These are phyloP conservation scores for Macrotyloma uniflorum DNA, from an alignment of 306 rosid species.

Conservation along the genomic window DNA sequence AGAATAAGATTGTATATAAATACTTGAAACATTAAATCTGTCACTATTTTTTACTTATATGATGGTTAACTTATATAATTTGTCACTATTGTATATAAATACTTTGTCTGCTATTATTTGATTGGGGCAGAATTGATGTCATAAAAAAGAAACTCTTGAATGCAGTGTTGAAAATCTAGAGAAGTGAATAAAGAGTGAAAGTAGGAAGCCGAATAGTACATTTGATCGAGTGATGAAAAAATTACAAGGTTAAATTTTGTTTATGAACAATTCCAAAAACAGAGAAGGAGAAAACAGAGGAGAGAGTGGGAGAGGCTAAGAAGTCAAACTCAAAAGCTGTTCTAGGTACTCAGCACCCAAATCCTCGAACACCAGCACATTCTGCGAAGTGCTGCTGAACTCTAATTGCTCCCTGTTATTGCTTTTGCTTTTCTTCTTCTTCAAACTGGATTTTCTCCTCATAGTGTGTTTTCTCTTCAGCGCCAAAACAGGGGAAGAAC, in stretches of 20 bases:
- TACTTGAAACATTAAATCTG: too few species aligned
- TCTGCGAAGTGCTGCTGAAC: neutral
- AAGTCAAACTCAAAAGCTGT: slow-evolving; percentile 57
- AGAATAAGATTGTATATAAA: too few species aligned
- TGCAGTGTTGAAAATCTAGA: too few species aligned
- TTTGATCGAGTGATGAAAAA: neutral
- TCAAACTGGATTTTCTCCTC: slow-evolving; percentile 26
- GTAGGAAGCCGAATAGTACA: neutral
- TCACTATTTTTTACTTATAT: too few species aligned
- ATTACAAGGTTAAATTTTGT: neutral
- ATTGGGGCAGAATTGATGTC: too few species aligned
- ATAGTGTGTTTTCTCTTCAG: slow-evolving; percentile 58
- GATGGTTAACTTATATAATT: too few species aligned
- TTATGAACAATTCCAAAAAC: neutral
- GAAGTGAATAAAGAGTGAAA: neutral
- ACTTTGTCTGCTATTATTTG: too few species aligned
- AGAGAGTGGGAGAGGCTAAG: neutral
- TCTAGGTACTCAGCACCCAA: slow-evolving; percentile 76
- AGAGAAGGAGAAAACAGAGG: neutral
- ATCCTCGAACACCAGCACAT: slow-evolving; percentile 61
- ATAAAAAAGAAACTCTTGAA: too few species aligned
- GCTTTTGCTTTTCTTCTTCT: slow-evolving; percentile 25
- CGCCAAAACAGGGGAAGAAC: slow-evolving; percentile 68
- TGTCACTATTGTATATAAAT: too few species aligned
- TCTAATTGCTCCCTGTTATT: neutral